phyloP scores from a whole-genome alignment of 148 eudicot genomes.

The Pouteria glomerata region DNA sequence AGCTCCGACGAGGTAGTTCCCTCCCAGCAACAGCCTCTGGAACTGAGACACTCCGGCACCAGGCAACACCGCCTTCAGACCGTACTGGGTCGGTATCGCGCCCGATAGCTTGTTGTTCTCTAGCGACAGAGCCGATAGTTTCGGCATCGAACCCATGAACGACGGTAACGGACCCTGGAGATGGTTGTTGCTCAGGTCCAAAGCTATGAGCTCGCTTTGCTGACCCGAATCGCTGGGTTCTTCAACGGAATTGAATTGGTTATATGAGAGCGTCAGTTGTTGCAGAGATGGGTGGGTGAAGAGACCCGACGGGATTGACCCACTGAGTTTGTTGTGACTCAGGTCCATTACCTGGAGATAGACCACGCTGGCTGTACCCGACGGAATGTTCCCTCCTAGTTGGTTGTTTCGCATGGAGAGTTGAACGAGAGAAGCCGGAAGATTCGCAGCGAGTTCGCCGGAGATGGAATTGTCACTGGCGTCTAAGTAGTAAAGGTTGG shows the following conservation, averaged over 20 bases:
- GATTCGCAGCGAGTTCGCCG: constrained; percentile 35
- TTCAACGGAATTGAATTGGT: constrained; percentile 28
- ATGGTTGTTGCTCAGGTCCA: constrained; percentile 60
- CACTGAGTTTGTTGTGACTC: constrained; percentile 60
- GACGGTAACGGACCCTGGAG: constrained; percentile 58
- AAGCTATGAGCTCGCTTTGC: constrained; percentile 49
- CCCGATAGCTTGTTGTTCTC: constrained; percentile 73
- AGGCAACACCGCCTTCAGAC: constrained; percentile 40
- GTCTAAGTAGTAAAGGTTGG: constrained; percentile 33
- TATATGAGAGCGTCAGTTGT: constrained; percentile 54
- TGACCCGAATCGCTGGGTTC: constrained; percentile 23
- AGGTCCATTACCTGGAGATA: constrained; percentile 75
- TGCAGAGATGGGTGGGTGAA: constrained; percentile 63
- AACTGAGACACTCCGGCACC: constrained; percentile 41
- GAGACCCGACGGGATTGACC: constrained; percentile 49
- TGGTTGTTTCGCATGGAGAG: constrained; percentile 51
- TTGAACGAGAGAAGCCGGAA: constrained; percentile 51
- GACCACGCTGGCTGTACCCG: constrained; percentile 2
- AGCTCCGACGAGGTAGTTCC: constrained; percentile 71
- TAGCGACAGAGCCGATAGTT: constrained; percentile 48
- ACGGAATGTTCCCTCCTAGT: constrained; percentile 35
- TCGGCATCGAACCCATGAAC: constrained; percentile 77
- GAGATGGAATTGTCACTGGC: constrained; percentile 59
- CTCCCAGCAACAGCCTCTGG: constrained; percentile 72
- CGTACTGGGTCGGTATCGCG: constrained; percentile 65